Conservation (phyloP, 108 stramenopile species). For the Mayamaea pseudoterrestris region DNA sequence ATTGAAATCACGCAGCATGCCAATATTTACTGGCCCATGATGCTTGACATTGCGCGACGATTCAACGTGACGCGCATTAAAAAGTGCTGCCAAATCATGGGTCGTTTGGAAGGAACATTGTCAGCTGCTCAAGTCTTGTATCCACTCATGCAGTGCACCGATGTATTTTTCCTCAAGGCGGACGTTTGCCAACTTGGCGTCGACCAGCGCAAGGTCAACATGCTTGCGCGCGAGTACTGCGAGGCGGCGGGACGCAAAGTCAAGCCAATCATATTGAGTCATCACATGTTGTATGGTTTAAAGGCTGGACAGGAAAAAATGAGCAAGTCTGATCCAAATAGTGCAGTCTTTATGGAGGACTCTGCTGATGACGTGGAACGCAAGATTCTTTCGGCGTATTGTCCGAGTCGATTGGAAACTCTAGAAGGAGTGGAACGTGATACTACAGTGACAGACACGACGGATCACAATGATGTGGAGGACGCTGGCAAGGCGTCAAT, state of each 20-base stretch:
- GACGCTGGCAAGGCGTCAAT: constrained; percentile 85
- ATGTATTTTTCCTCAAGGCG: constrained; percentile 98
- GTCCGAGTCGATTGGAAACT: constrained; percentile 50
- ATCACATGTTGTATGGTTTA: constrained; percentile 92
- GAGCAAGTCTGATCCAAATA: constrained; percentile 98
- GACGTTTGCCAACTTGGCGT: constrained; percentile 99
- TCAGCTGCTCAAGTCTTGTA: constrained; percentile 96
- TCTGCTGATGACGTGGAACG: constrained; percentile 82
- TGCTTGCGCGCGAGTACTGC: constrained; percentile 98
- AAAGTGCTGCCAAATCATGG: constrained; percentile 99
- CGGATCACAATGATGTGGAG: constrained; percentile 4
- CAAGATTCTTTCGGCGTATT: constrained; percentile 86
- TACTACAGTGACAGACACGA: constrained; percentile 1
- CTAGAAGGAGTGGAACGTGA: constrained; percentile 4
- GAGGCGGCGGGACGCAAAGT: constrained; percentile 82
- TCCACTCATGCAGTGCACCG: constrained; percentile 98
- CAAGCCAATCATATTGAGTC: constrained; percentile 93
- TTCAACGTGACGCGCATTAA: constrained; percentile 91
- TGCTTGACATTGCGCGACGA: constrained; percentile 95
- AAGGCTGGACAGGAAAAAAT: constrained; percentile 99
- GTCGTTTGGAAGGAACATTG: constrained; percentile 86
- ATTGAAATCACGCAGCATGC: constrained; percentile 95
- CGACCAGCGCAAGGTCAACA: constrained; percentile 99
- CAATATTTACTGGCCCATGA: constrained; percentile 80
- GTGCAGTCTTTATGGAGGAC: constrained; percentile 99